A percentile compares a stretch with the other conserved stretches of the same genome.
phyloP scores from a whole-genome alignment of 352 stramenopile genomes.

The Pythium scleroteichum region DNA sequence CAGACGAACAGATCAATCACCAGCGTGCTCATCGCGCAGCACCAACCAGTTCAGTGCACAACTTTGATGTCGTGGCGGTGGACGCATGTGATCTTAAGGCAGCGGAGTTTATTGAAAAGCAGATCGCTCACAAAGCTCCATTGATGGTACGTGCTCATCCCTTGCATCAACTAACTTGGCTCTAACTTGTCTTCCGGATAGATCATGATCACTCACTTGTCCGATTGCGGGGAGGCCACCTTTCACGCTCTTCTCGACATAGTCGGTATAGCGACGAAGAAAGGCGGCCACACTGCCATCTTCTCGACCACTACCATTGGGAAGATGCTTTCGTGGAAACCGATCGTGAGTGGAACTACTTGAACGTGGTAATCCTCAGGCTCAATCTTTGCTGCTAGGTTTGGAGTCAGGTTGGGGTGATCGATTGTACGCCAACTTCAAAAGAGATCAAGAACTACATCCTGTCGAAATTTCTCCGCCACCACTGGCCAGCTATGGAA shows the following conservation, averaged over 20 bases:
- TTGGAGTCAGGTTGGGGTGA: constrained; percentile 47
- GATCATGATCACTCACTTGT: constrained; percentile 53
- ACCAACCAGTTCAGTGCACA: constrained; percentile 18
- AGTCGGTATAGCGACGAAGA: constrained; percentile 39
- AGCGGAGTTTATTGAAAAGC: constrained; percentile 43
- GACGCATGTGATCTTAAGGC: constrained; percentile 49
- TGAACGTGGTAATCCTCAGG: too few species aligned
- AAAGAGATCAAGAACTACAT: constrained; percentile 45
- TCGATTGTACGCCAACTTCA: constrained; percentile 44
- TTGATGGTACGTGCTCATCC: constrained; percentile 25
- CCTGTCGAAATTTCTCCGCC: constrained; percentile 31
- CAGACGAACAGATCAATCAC: not conserved
- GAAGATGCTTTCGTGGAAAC: constrained; percentile 38
- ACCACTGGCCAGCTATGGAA: constrained; percentile 14
- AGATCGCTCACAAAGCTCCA: constrained; percentile 34
- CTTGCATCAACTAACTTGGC: too few species aligned
- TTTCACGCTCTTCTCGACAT: constrained; percentile 45
- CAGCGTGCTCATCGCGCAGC: constrained; percentile 1
- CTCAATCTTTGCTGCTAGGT: constrained; percentile 26
- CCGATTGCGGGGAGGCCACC: constrained; percentile 39
- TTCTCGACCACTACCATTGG: constrained; percentile 43
- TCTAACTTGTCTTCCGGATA: constrained; percentile 8
- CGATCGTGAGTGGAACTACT: constrained; percentile 35
- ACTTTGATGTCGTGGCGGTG: constrained; percentile 28
- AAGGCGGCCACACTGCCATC: constrained; percentile 41